Base-by-base conservation (phyloP, 106 monocot species). In the Allium sativum region DNA sequence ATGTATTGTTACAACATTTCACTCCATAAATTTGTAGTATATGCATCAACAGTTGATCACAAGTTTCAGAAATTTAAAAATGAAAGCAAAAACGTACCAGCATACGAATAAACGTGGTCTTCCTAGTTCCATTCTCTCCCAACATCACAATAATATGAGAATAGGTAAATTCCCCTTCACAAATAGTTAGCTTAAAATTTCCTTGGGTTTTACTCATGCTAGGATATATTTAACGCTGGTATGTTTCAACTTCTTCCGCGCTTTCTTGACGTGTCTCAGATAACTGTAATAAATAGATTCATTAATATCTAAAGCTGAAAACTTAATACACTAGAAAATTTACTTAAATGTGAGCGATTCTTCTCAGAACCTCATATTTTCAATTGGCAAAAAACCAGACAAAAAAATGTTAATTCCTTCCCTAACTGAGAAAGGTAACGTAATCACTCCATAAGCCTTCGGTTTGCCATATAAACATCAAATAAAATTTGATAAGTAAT, bases 381-480 rank as follows among this genome's bases (percentile, higher is more conserved):
- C 98, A 44, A 92, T 92, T 46, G 98, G 92, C 15, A 99, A 88
- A 78, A 92, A 99, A 73, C 98, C 95, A 77, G 86, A 72, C 68
- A 95, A 77, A 71, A 95, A 95, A 62, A 95, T 87, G 64, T 95
- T 95, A 14, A 95, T 95, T 64, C 95, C 95, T 85, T 95, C 95
- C 68, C 95, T 76, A 18, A 95, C 95, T 65, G 98, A 92, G 57
- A 86, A 99, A 1, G 98, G 98, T 53, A 99, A 70, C 53, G 98
- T 99, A 64, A 99, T 92, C 64, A 99, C 98, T 70, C 98, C 98
- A 78, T 99, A 99, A 64, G 98, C 92, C 59, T 92, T 92, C 21
- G 98, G 92, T 51, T 85, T 99, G 53, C 98, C 98, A 73, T 99
- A 99, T 66, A 99, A 81, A 62, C 92, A 99, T 63, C 98, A 99